Conservation (phyloP, 2,329 filamentous ascomycete species). For the Curvularia sp. region DNA sequence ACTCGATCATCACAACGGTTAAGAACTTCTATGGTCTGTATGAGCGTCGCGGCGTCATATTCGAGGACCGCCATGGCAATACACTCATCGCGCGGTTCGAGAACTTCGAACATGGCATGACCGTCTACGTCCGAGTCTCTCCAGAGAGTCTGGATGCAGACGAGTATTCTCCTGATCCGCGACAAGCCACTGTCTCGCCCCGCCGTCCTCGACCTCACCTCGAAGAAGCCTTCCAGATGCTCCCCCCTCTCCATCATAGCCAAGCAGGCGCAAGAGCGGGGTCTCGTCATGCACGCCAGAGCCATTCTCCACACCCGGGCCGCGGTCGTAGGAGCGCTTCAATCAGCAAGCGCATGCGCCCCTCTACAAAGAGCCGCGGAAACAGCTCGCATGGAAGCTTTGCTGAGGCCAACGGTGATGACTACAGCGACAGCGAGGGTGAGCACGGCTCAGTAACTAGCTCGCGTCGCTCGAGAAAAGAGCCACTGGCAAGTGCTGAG, state of each 20-base stretch:
- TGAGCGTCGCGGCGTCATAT: constrained; percentile 84
- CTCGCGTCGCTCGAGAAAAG: constrained; percentile 77
- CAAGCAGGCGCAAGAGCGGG: constrained; percentile 71
- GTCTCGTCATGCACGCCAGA: constrained; percentile 75
- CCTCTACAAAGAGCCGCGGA: constrained; percentile 70
- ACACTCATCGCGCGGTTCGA: constrained; percentile 95
- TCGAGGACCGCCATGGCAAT: constrained; percentile 88
- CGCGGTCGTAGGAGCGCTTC: constrained; percentile 80
- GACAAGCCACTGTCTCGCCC: constrained; percentile 57
- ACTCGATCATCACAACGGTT: constrained; percentile 96
- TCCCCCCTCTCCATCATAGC: constrained; percentile 66
- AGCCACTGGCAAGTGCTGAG: constrained; percentile 90
- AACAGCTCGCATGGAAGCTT: constrained; percentile 65
- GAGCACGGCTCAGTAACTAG: constrained; percentile 74
- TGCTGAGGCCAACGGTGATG: constrained; percentile 67
- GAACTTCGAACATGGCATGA: constrained; percentile 92
- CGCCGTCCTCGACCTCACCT: constrained; percentile 65
- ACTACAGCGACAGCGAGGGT: constrained; percentile 87
- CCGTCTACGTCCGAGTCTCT: constrained; percentile 88
- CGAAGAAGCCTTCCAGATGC: constrained; percentile 70
- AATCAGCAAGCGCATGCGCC: constrained; percentile 73
- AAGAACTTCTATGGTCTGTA: constrained; percentile 99
- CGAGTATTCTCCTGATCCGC: constrained; percentile 58
- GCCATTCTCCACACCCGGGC: constrained; percentile 73
- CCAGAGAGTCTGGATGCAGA: constrained; percentile 60